phyloP scores from a whole-genome alignment of 805 yeast genomes.

The Barnettozyma salicaria region DNA sequence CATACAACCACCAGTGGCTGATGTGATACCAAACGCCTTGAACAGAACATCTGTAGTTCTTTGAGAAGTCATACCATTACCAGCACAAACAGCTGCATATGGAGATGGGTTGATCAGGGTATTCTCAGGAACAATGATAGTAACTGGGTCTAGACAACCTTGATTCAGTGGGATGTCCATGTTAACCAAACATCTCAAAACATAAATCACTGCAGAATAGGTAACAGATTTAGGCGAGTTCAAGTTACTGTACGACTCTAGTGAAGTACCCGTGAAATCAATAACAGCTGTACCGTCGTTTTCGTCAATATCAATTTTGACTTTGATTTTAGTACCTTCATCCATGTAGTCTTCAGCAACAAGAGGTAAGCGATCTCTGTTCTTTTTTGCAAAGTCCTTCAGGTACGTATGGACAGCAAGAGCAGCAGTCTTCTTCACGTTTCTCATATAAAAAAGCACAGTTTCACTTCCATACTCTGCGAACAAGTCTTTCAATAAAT shows the following conservation, averaged over 20 bases:
- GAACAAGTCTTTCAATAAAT: constrained; percentile 35
- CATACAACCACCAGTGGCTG: constrained; percentile 52
- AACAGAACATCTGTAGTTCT: constrained; percentile 47
- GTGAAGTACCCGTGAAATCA: constrained; percentile 48
- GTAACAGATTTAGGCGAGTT: constrained; percentile 51
- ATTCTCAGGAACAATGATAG: constrained; percentile 31
- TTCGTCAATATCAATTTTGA: constrained; percentile 35
- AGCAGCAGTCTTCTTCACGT: constrained; percentile 40
- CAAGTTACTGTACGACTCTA: constrained; percentile 44
- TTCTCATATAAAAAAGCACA: constrained; percentile 41
- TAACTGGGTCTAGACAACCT: constrained; percentile 44
- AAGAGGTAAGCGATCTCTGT: constrained; percentile 28
- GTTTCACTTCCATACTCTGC: constrained; percentile 37
- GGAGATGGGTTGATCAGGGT: constrained; percentile 33
- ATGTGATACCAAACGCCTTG: constrained; percentile 47
- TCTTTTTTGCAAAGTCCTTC: constrained; percentile 36
- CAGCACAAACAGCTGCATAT: constrained; percentile 39
- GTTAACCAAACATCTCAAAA: constrained; percentile 42
- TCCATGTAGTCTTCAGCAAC: constrained; percentile 44
- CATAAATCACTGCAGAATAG: constrained; percentile 46
- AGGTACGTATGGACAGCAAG: constrained; percentile 34
- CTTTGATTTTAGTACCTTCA: constrained; percentile 45
- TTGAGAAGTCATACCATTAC: constrained; percentile 51
- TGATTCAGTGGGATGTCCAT: constrained; percentile 50
- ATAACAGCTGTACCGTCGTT: constrained; percentile 37